Evolutionary conservation across 1,284 basidiomycete genomes (phyloP).

Genomic region (Malassezia sympodialis): DNA sequence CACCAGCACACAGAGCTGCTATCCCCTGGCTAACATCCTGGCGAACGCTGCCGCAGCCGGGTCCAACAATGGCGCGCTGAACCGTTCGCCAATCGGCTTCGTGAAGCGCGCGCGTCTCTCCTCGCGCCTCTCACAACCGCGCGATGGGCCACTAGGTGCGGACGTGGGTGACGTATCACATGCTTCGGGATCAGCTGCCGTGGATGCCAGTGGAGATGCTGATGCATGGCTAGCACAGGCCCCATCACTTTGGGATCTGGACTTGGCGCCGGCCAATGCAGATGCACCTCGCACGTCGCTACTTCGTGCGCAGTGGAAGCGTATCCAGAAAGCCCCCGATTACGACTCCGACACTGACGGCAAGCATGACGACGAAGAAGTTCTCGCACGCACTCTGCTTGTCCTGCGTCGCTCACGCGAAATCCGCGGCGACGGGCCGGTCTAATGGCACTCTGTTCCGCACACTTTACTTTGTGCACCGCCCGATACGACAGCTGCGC

Average conservation of each 20-base stretch:
- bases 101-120: conserved; percentile 19
- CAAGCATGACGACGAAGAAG: not conserved
- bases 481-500: too few relatives aligned
- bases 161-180: not conserved
- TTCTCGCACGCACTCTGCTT: conserved; percentile 3
- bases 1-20: conserved; percentile 16
- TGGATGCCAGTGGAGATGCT: not conserved
- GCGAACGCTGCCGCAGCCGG: conserved; percentile 16
- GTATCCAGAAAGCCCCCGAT: not conserved
- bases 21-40: conserved; percentile 17
- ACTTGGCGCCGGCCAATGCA: not conserved
- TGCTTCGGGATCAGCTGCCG: too few relatives aligned
- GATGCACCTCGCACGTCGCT: not conserved
- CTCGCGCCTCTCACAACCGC: conserved; percentile 13
- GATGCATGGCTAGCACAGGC: not conserved
- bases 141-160: not conserved
- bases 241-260: conserved; percentile 8
- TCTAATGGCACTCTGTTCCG: too few relatives aligned
- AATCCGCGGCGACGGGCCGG: not conserved
- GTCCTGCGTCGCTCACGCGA: conserved; percentile 4
- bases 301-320: conserved; percentile 5
- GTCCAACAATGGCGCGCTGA: conserved; percentile 1
- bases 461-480: too few relatives aligned
- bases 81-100: conserved; percentile 16
- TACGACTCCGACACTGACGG: not conserved